Conservation (phyloP, 352 stramenopile genomes). For the Phytopythium helicoides region DNA sequence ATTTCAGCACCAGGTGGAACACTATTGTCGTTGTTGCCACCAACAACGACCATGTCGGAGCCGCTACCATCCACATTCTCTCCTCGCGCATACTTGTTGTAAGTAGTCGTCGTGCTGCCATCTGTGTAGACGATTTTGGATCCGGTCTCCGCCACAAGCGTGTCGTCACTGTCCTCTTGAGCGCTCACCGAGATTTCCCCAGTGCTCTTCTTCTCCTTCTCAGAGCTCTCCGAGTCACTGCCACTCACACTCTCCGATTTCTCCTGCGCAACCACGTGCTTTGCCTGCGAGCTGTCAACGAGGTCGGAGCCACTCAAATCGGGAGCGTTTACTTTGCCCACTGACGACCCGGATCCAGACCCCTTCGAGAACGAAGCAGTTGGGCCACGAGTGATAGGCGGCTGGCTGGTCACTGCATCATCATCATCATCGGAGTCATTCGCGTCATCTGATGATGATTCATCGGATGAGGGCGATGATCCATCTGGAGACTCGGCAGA, state of each 20-base stretch:
- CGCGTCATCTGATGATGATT: neutral
- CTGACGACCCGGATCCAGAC: slow-evolving; percentile 5
- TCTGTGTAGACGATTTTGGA: slow-evolving; percentile 34
- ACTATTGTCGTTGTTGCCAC: slow-evolving; percentile 46
- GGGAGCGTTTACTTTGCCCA: slow-evolving; percentile 31
- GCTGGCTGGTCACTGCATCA: neutral
- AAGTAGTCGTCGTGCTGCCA: slow-evolving; percentile 30
- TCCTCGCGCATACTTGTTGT: slow-evolving; percentile 33
- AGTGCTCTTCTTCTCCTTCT: slow-evolving; percentile 1
- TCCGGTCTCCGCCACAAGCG: slow-evolving; percentile 24
- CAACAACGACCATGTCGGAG: slow-evolving; percentile 35
- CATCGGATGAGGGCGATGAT: too few relatives aligned
- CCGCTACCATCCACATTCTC: slow-evolving; percentile 15
- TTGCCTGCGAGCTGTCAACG: slow-evolving; percentile 24
- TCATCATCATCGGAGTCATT: neutral
- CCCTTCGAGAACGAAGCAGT: slow-evolving; percentile 1
- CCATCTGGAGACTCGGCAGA: too few relatives aligned
- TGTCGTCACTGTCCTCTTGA: slow-evolving; percentile 20
- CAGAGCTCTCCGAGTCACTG: slow-evolving; percentile 9
- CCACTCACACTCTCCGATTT: slow-evolving; percentile 8
- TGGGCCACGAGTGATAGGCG: slow-evolving; percentile 15
- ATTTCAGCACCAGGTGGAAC: slow-evolving; percentile 57
- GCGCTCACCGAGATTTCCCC: slow-evolving; percentile 8
- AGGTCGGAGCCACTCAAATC: slow-evolving; percentile 11
- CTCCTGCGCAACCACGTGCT: slow-evolving; percentile 14